A percentile compares a stretch with the other conserved stretches of the same genome.
Conservation (phyloP, 2,329 filamentous ascomycete species). For the Phaeosphaeriaceae sp. region DNA sequence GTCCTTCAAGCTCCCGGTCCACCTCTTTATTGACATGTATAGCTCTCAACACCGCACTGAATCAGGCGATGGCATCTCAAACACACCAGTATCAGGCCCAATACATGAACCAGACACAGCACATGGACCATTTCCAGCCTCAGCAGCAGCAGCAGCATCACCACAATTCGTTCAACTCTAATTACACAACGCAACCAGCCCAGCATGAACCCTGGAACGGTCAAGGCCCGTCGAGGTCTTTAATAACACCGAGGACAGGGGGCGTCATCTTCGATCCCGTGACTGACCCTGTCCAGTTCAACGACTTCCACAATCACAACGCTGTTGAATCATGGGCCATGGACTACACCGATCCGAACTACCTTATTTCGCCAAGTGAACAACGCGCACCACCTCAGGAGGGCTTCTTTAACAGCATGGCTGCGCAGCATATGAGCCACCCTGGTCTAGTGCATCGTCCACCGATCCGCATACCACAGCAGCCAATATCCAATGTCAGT, state of each 20-base stretch:
- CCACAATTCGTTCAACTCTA: constrained; percentile 24
- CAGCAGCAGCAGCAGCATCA: constrained; percentile 20
- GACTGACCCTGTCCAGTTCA: constrained; percentile 34
- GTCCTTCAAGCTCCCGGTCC: constrained; percentile 2
- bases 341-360: constrained; percentile 35
- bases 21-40: constrained; percentile 17
- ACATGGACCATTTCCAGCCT: constrained; percentile 3
- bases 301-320: constrained; percentile 24
- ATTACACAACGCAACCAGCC: constrained; percentile 32
- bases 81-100: constrained; percentile 30
- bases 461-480: constrained; percentile 17
- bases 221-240: constrained; percentile 35
- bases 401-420: constrained; percentile 21
- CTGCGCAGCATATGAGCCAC: neutral
- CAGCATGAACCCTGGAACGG: constrained; percentile 43
- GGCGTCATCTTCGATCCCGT: constrained; percentile 39
- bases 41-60: constrained; percentile 36
- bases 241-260: constrained; percentile 35
- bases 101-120: constrained; percentile 18
- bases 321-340: constrained; percentile 34
- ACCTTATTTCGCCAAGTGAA: constrained; percentile 38
- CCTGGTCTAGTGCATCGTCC: constrained; percentile 22
- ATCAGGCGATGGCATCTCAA: constrained; percentile 29
- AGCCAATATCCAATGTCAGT: constrained; percentile 20
- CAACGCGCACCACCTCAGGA: constrained; percentile 32